Conservation (phyloP, 2,329 filamentous ascomycete species). For the Colletotrichum orchidophilum region DNA sequence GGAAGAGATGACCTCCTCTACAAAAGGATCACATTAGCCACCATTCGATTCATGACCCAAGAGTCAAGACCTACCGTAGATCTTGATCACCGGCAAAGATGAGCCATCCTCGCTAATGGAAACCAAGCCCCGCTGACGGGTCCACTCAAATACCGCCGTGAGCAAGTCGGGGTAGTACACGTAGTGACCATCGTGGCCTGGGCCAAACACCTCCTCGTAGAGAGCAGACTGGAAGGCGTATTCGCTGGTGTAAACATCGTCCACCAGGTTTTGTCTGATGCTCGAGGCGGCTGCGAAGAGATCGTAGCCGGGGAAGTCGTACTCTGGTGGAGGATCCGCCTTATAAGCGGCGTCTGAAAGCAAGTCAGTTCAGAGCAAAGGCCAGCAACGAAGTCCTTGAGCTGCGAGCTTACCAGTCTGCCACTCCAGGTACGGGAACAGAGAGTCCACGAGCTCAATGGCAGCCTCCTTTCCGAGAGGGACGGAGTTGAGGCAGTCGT, state of each 20-base stretch:
- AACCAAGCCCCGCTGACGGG: conserved; percentile 50
- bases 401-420: conserved; percentile 43
- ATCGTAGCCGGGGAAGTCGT: conserved; percentile 55
- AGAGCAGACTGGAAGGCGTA: conserved; percentile 52
- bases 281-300: conserved; percentile 46
- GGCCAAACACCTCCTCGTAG: conserved; percentile 48
- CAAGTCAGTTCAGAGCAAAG: background rate
- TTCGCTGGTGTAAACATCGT: conserved; percentile 49
- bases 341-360: conserved; percentile 51
- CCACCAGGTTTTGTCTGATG: conserved; percentile 43
- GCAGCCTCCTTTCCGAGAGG: conserved; percentile 50
- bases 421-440: conserved; percentile 53
- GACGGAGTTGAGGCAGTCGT: conserved; percentile 52
- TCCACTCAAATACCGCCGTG: conserved; percentile 48
- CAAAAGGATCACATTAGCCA: background rate
- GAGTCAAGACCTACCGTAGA: conserved; percentile 43
- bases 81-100: conserved; percentile 55
- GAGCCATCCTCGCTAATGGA: conserved; percentile 48
- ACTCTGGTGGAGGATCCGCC: conserved; percentile 60
- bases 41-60: background rate
- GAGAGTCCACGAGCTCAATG: conserved; percentile 48
- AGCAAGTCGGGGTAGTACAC: conserved; percentile 52
- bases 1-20: conserved; percentile 43
- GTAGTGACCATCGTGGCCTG: conserved; percentile 53
- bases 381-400: background rate